Evolutionary conservation across 345 rosid genomes (phyloP).

Genomic region (Arabis alpina): DNA sequence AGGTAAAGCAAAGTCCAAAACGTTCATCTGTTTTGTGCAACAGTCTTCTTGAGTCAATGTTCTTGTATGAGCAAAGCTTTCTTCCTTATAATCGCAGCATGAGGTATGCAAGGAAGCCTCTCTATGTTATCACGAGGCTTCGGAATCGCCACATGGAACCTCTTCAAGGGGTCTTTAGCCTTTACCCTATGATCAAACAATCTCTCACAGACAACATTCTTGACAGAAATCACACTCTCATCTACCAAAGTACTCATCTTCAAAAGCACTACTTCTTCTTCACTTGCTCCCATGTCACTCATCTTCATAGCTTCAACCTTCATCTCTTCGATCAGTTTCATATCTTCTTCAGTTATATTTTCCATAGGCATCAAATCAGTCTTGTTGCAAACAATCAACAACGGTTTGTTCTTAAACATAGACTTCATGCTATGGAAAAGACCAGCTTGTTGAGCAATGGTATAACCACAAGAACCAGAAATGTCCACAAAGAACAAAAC

Average conservation of each 20-base stretch:
- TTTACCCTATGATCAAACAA: slow-evolving; percentile 85
- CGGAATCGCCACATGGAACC: slow-evolving; percentile 89
- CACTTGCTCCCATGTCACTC: slow-evolving; percentile 61
- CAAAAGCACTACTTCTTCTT: slow-evolving; percentile 60
- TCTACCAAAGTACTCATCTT: too few relatives aligned
- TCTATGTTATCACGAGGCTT: slow-evolving; percentile 82
- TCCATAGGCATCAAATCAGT: slow-evolving; percentile 92
- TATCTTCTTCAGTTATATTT: slow-evolving; percentile 69
- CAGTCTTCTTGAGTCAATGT: slow-evolving; percentile 82
- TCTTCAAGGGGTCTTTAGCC: slow-evolving; percentile 75
- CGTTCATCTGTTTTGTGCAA: slow-evolving; percentile 72
- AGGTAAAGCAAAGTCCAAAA: slow-evolving; percentile 41
- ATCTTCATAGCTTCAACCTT: slow-evolving; percentile 74
- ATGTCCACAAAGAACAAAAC: slow-evolving; percentile 83
- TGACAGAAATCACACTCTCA: slow-evolving; percentile 78
- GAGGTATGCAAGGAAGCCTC: slow-evolving; percentile 74
- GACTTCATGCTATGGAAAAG: slow-evolving; percentile 88
- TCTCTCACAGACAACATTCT: slow-evolving; percentile 89
- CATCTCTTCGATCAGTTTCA: slow-evolving; percentile 77
- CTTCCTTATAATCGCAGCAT: slow-evolving; percentile 71
- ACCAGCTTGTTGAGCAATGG: slow-evolving; percentile 91
- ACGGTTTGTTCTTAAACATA: slow-evolving; percentile 83
- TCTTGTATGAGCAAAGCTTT: slow-evolving; percentile 66
- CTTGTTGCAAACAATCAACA: slow-evolving; percentile 94
- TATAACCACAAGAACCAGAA: slow-evolving; percentile 93